These are phyloP conservation scores for Xenosphaeropsis pyriputrescens DNA, from an alignment of 2,329 filamentous ascomycete genomes.

Conservation along the genomic window DNA sequence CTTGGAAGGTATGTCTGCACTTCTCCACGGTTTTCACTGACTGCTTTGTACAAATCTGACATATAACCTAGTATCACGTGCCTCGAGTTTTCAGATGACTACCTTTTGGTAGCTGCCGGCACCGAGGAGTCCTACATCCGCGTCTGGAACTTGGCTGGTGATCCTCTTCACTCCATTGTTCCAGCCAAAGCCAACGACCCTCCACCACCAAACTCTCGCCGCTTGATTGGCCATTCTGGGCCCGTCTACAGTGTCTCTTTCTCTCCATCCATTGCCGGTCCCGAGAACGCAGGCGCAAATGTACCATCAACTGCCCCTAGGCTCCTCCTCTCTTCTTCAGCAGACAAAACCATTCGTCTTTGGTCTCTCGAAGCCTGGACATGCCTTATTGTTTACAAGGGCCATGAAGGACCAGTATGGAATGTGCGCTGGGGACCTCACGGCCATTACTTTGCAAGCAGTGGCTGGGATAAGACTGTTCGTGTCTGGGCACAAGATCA, in stretches of 20 bases:
- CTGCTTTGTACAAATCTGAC: conserved; percentile 2
- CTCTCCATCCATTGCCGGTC: conserved; percentile 30
- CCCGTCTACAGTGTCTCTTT: conserved; percentile 86
- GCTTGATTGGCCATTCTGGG: conserved; percentile 74
- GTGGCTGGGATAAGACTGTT: conserved; percentile 78
- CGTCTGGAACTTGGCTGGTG: conserved; percentile 83
- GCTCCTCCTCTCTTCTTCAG: conserved; percentile 74
- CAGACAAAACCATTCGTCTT: conserved; percentile 75
- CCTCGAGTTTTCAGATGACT: conserved; percentile 89
- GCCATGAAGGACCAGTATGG: conserved; percentile 81
- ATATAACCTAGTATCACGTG: conserved; percentile 56
- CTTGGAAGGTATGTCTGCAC: conserved; percentile 60
- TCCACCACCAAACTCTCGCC: conserved; percentile 56
- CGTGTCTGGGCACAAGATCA: conserved; percentile 89
- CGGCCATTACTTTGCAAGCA: conserved; percentile 87
- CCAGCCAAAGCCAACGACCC: conserved; percentile 43
- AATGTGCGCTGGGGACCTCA: conserved; percentile 82
- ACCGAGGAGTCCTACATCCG: conserved; percentile 93
- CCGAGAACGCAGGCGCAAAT: conserved; percentile 9
- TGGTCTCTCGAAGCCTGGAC: conserved; percentile 90
- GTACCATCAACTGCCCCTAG: conserved; percentile 42
- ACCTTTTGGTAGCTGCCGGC: conserved; percentile 72
- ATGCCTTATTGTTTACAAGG: conserved; percentile 89
- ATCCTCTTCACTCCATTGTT: conserved; percentile 56
- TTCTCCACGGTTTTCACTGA: not conserved